phyloP scores from a whole-genome alignment of 1,139 yeast species.

The Pichia kudriavzevii region DNA sequence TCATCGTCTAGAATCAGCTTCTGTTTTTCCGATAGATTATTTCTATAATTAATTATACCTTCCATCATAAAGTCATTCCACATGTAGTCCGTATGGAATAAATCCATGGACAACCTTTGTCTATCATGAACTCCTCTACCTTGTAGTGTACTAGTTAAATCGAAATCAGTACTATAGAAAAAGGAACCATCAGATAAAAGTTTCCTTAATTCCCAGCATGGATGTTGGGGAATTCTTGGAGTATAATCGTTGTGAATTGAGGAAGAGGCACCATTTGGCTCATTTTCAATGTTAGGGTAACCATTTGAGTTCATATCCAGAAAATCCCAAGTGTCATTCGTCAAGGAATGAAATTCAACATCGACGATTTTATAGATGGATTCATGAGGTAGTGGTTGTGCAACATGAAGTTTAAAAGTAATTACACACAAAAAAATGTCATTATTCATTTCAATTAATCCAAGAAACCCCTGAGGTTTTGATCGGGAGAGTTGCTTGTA shows the following conservation, averaged over 20 bases:
- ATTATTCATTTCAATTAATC: conserved; percentile 61
- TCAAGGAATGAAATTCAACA: conserved; percentile 79
- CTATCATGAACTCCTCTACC: conserved; percentile 47
- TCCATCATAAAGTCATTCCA: conserved; percentile 93
- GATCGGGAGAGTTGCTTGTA: conserved; percentile 40
- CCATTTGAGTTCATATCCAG: conserved; percentile 60
- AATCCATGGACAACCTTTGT: conserved; percentile 41
- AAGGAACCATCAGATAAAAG: conserved; percentile 82
- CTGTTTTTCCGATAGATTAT: conserved; percentile 55
- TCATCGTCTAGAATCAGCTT: conserved; percentile 60
- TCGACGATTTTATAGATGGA: conserved; percentile 71
- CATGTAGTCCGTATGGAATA: conserved; percentile 80
- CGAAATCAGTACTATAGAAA: conserved; percentile 88
- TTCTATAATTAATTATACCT: conserved; percentile 68
- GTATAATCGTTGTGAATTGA: conserved; percentile 16
- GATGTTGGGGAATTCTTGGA: conserved; percentile 50
- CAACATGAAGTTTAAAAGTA: conserved; percentile 70
- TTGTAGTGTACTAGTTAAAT: conserved; percentile 77
- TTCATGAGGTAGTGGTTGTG: conserved; percentile 73
- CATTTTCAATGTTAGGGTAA: conserved; percentile 37
- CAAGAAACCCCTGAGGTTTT: conserved; percentile 72
- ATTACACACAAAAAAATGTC: conserved; percentile 75
- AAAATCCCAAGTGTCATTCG: conserved; percentile 73
- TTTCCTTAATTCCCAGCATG: conserved; percentile 74
- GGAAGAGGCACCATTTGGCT: conserved; percentile 7